Base-by-base conservation (phyloP, 768 basidiomycete genomes). In the Boletus speciosus region DNA sequence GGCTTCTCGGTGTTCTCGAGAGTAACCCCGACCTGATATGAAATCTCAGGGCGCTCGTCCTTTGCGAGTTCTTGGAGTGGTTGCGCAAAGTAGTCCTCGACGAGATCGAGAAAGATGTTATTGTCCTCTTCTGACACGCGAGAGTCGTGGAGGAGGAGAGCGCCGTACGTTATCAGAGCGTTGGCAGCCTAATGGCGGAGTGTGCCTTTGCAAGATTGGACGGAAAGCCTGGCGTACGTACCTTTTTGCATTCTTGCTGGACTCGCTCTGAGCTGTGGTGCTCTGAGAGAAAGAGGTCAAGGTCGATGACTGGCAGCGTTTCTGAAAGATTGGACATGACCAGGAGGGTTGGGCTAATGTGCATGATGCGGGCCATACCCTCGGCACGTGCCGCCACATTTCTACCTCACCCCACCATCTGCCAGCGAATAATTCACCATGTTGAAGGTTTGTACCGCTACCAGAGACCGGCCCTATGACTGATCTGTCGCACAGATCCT, bases 1-100 rank as follows among this genome's bases (percentile, higher is more conserved):
- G 88, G 88, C 63, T 91, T 93, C 74, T 97, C 95, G 2, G 93
- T 98, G 69, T 95, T 93, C 73, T 95, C 93, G n/a, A 96, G 82
- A 5, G 94, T 97, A 5, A 93, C 93, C 2, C 95, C 94, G 39
- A 93, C 85, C 72, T 98, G 95, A 70, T 93, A 98, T 51, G 88
- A 84, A 11, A 91, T 74, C 60, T 97, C 91, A 0, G 92, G 91
- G 16, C 85, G 82, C 66, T 91, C 86, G 58, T 98, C 95, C 59
- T 81, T 76, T 74, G 79, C 76, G 52, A 98, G 74, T 1, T 75
- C 76, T 2, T 73, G 71, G 34, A 76, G 65, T 0, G 85, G 79
- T 67, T 93, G 93, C 7, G 79, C 77, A 65, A 98, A 98, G 71
- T 98, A 98, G 69, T 95, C 92, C 67, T 98, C 95, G 40, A 95